Evolutionary conservation across 2,329 filamentous ascomycete species (phyloP), one percentile per base, ranked within the genome.

Genomic region (Geoglossum cookeanum): DNA sequence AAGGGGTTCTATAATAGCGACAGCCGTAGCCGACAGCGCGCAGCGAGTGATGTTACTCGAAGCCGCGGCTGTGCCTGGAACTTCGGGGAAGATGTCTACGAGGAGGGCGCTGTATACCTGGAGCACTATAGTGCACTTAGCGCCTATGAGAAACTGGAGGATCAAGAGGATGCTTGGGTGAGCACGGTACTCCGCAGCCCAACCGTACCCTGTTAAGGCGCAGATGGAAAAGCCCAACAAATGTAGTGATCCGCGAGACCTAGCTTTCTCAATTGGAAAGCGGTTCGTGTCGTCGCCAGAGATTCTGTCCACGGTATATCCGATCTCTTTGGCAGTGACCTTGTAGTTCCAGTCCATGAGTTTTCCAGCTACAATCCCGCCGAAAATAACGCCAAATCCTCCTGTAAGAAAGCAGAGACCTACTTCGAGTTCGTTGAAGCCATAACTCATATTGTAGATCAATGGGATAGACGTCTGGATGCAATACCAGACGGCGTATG

Each of bases 401-500:
- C 71, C 68, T 1, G 72, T 70, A 17, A 68, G 64, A 60, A 68
- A 75, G 8, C 59, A 64, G 5, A 72, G 63, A 1, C 70, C 70
- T 45, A 75, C 69, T 59, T 78, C 68, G 9, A 78, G 68, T 55
- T 74, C 68, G 62, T 68, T 65, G 63, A 75, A 73, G 29, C 66
- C 64, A 60, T 78, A 78, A 2, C 72, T 69, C 5, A 68, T 58
- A 11, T 67, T 63, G 59, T 76, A 74, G 3, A 73, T 68, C 4
- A 71, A 72, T 0, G 76, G 74, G 3, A 75, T 68, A 1, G 69
- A 67, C 1, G 72, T 69, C 37, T 71, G 71, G 11, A 76, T 66
- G 44, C 70, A 70, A 63, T 75, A 75, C 65, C 73, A 76, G 3
- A 69, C 70, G 3, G 72, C 71, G 61, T 76, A 78, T 35, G 75